phyloP scores from a whole-genome alignment of 352 stramenopile genomes.

The Peronospora destructor region DNA sequence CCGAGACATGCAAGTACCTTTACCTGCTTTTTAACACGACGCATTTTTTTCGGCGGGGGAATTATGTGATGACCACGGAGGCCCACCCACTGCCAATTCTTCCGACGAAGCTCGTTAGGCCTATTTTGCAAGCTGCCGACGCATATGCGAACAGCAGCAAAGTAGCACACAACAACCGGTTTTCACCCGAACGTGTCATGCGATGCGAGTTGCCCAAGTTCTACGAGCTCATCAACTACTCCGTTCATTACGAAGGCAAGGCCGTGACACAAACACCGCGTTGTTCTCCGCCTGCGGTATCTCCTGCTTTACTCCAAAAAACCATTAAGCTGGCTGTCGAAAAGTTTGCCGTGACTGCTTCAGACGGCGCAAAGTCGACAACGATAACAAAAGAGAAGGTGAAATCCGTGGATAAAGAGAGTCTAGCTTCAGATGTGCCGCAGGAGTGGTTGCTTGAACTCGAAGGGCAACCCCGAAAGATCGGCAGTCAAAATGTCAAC shows the following conservation, averaged over 20 bases:
- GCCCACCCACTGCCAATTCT: conserved; percentile 90
- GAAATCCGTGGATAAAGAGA: conserved; percentile 11
- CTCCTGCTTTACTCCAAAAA: conserved; percentile 17
- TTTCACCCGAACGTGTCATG: conserved; percentile 21
- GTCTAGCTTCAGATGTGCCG: conserved; percentile 17
- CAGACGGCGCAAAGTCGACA: conserved; percentile 8
- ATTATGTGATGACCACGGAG: conserved; percentile 96
- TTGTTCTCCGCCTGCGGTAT: conserved; percentile 22
- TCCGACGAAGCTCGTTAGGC: conserved; percentile 36
- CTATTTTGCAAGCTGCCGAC: conserved; percentile 30
- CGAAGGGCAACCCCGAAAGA: conserved; percentile 39
- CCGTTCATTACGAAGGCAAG: conserved; percentile 47
- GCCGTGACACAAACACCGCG: conserved; percentile 40
- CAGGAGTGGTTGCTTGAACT: conserved; percentile 46
- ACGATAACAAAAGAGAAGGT: conserved; percentile 3
- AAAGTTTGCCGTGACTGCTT: conserved; percentile 10
- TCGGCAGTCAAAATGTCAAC: conserved; percentile 12
- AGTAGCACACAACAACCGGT: conserved; percentile 11
- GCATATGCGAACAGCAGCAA: conserved; percentile 10
- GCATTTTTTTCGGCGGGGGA: conserved; percentile 82
- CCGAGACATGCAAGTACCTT: conserved; percentile 99
- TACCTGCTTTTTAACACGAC: conserved; percentile 93
- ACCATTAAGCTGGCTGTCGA: conserved; percentile 8
- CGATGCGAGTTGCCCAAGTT: conserved; percentile 42
- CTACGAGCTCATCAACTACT: conserved; percentile 49